Evolutionary conservation across 495 filamentous ascomycete species (phyloP).

Genomic region (Neohortaea acidophila): DNA sequence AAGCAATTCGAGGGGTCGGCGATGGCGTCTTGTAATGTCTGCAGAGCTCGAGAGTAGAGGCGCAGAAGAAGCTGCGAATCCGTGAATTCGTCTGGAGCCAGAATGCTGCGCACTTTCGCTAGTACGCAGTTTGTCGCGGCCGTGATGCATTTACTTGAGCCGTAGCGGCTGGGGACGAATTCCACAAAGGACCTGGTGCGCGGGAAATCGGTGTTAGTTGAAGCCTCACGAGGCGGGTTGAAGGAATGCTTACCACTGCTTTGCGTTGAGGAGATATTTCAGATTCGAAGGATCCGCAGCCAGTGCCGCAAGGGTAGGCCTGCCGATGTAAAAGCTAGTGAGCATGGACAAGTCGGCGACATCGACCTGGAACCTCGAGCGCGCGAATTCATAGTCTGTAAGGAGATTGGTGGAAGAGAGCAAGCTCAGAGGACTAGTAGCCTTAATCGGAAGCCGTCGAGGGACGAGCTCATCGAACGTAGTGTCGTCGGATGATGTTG

Average conservation of each 20-base stretch:
- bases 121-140: conserved; percentile 12
- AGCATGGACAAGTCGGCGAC: conserved; percentile 10
- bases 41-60: conserved; percentile 19
- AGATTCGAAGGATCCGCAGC: conserved; percentile 8
- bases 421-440: neutral
- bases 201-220: neutral
- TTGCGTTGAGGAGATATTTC: conserved; percentile 3
- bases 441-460: neutral
- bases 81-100: conserved; percentile 3
- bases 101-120: conserved; percentile 7
- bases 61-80: conserved; percentile 1
- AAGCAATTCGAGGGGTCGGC: conserved; percentile 5
- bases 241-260: conserved; percentile 4
- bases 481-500: neutral
- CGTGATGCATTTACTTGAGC: conserved; percentile 9
- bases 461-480: neutral
- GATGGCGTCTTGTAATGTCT: conserved; percentile 19
- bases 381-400: conserved; percentile 9
- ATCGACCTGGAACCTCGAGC: conserved; percentile 10
- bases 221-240: neutral
- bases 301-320: conserved; percentile 10
- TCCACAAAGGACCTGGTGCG: conserved; percentile 6
- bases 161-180: conserved; percentile 9
- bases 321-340: conserved; percentile 16
- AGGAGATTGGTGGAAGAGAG: neutral